Conservation (phyloP, 371 early-diverging fungal genomes). For the Mycotypha africana region DNA sequence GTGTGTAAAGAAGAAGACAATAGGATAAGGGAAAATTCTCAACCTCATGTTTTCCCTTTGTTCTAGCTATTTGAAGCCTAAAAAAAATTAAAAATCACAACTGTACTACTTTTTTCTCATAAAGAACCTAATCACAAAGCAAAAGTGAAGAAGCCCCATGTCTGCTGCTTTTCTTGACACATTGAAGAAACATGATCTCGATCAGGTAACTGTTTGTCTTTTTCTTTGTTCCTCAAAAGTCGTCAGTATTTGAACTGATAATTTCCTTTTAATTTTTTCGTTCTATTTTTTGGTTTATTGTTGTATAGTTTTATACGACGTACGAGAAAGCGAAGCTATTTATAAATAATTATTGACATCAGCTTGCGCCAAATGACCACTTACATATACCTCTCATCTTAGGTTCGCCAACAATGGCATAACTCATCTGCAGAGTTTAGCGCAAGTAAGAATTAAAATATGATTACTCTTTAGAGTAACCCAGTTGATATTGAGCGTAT, state of each 20-base stretch:
- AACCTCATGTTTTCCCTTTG: no score
- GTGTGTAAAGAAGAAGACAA: no score
- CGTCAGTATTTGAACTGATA: not conserved
- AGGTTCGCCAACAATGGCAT: constrained; percentile 59
- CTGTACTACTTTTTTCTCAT: no score
- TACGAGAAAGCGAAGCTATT: not conserved
- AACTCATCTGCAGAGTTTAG: constrained; percentile 52
- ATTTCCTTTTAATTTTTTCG: not conserved
- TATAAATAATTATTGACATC: not conserved
- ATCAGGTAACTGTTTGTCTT: constrained; percentile 14
- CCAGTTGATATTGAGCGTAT: not conserved
- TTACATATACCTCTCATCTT: not conserved
- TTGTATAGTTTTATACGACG: constrained; percentile 21
- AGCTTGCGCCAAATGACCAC: not conserved
- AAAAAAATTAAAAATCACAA: no score
- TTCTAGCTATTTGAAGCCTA: no score
- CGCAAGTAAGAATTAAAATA: constrained; percentile 36
- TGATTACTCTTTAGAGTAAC: not conserved
- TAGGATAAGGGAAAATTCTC: no score
- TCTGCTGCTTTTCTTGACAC: constrained; percentile 19
- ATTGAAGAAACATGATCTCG: constrained; percentile 25
- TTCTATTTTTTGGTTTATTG: not conserved
- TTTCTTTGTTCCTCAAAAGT: not conserved
- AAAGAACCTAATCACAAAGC: no score
- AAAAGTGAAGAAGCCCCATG: no score